Conservation (phyloP, 345 rosid species). For the Leavenworthia alabamica region DNA sequence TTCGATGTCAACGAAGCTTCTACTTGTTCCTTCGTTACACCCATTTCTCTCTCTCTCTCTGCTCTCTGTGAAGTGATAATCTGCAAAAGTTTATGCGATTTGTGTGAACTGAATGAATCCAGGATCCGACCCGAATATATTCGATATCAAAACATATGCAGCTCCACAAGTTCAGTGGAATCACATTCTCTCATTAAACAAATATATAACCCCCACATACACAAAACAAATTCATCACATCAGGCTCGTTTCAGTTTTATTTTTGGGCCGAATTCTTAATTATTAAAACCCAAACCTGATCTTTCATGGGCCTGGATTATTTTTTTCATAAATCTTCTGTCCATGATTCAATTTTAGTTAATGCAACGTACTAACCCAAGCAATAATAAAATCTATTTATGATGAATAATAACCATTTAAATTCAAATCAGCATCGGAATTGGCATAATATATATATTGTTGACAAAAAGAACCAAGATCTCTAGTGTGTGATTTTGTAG, state of each 20-base stretch:
- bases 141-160: constrained; percentile 3
- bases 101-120: background rate
- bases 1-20: constrained; percentile 62
- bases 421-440: background rate
- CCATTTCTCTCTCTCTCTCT: constrained; percentile 38
- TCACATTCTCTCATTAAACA: constrained; percentile 1
- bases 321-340: background rate
- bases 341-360: background rate
- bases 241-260: background rate
- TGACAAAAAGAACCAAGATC: background rate
- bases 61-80: background rate
- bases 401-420: background rate
- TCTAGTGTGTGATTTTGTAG: background rate
- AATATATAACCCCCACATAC: background rate
- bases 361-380: background rate
- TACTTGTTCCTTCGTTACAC: constrained; percentile 72
- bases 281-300: background rate
- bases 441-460: background rate
- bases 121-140: background rate
- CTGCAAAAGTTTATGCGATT: background rate
- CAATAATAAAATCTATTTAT: background rate
- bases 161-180: constrained; percentile 7
- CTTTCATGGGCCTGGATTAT: background rate
- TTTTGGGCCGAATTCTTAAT: background rate
- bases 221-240: background rate